Evolutionary conservation across 257 asterid genomes (phyloP).

Genomic region (Solanum piurae): DNA sequence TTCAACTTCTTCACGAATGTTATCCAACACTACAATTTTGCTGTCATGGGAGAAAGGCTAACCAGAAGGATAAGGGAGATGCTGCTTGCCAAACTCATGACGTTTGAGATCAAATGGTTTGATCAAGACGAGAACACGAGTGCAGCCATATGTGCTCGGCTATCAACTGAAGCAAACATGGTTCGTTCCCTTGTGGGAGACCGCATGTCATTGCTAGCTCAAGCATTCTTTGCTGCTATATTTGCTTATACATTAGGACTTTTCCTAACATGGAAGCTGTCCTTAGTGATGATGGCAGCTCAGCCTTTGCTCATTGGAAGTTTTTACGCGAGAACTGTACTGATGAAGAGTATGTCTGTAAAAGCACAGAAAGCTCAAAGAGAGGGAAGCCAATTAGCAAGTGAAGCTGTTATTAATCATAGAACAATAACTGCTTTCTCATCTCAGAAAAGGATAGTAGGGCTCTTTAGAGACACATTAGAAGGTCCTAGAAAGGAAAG

Average conservation of each 20-base stretch:
- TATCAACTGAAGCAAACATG: slow-evolving; percentile 47
- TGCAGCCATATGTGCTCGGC: slow-evolving; percentile 45
- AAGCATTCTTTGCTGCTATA: slow-evolving; percentile 39
- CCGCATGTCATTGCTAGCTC: slow-evolving; percentile 43
- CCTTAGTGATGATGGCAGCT: slow-evolving; percentile 60
- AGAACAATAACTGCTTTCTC: slow-evolving; percentile 66
- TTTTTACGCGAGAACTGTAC: slow-evolving; percentile 46
- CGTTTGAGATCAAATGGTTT: slow-evolving; percentile 51
- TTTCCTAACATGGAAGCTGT: slow-evolving; percentile 41
- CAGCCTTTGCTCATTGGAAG: slow-evolving; percentile 61
- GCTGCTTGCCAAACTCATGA: slow-evolving; percentile 41
- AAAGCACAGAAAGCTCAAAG: slow-evolving; percentile 46
- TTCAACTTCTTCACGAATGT: slow-evolving; percentile 48
- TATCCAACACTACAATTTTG: slow-evolving; percentile 52
- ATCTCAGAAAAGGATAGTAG: slow-evolving; percentile 39
- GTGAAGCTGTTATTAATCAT: slow-evolving; percentile 57
- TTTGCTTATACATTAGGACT: slow-evolving; percentile 52
- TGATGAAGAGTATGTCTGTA: slow-evolving; percentile 47
- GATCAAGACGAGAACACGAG: slow-evolving; percentile 48
- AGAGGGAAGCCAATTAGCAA: slow-evolving; percentile 61
- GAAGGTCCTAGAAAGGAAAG: slow-evolving; percentile 52
- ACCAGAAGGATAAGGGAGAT: slow-evolving; percentile 41
- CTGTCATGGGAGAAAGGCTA: slow-evolving; percentile 52
- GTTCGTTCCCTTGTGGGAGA: slow-evolving; percentile 60
- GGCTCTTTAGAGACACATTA: slow-evolving; percentile 33